Evolutionary conservation across 1,139 yeast genomes (phyloP), one percentile per base, ranked within the genome.

Genomic region (Meyerozyma carpophila): DNA sequence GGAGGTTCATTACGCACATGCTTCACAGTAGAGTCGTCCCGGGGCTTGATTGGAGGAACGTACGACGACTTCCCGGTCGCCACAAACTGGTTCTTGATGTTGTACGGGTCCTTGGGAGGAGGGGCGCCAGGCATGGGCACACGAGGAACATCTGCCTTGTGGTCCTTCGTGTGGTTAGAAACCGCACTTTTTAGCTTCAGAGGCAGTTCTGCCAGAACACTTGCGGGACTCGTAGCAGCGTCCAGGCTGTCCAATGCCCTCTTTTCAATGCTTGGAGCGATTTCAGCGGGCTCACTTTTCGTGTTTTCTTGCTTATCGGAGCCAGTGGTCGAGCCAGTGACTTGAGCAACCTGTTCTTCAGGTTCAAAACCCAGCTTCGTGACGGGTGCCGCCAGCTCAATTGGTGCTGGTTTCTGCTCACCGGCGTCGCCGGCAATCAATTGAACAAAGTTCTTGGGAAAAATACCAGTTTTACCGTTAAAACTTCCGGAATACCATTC

Each of bases 401-500:
- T 8, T 4, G 40, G 21, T 8, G 9, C 34, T 8, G 34, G 4
- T 8, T 10, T 9, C 10, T 13, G 37, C 21, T 13, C 20, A 13
- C 10, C 34, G 16, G 2, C 10, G 13, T 29, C 16, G 32, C 5
- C 50, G 26, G 44, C 41, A 32, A 67, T 45, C 10, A 52, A 37
- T 47, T 80, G 81, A 5, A 93, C 98, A 67, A 88, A 93, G 59
- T 81, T 83, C 61, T 79, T 81, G 7, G 98, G 98, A 55, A 93
- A 93, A 70, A 91, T 84, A 8, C 98, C 98, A 32, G 75, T 62
- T 44, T 68, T 63, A 9, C 76, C 81, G 16, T 66, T 67, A 53
- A 75, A 83, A 11, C 73, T 68, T 2, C 98, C 98, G 37, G 77
- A 70, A 57, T 78, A 85, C 98, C 98, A 93, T 51, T 91, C 96